phyloP scores from a whole-genome alignment of 1,284 basidiomycete genomes.

The Naganishia sp. region DNA sequence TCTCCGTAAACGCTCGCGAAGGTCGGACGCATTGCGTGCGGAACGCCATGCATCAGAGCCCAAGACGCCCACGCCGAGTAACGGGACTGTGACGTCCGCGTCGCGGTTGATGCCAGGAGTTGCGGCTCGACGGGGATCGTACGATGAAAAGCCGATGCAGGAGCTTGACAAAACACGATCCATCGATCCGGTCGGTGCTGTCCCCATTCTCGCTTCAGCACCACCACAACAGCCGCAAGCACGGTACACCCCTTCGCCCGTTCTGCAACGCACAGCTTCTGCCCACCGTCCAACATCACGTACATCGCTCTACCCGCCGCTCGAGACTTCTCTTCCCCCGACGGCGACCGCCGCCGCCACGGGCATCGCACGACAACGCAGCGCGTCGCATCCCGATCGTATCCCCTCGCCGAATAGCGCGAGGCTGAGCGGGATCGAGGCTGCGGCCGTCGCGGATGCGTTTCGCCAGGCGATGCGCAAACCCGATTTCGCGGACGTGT shows the following conservation, averaged over 20 bases:
- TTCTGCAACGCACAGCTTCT: background rate
- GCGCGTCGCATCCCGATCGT: conserved; percentile 10
- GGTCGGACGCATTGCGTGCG: background rate
- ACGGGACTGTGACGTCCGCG: background rate
- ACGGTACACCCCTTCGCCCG: background rate
- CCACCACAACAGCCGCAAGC: background rate
- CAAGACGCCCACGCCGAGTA: background rate
- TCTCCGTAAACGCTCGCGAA: conserved; percentile 3
- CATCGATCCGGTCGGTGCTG: background rate
- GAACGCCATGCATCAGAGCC: too few relatives aligned
- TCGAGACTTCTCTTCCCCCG: background rate
- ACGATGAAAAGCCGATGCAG: conserved; percentile 12
- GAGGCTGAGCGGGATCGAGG: conserved; percentile 30
- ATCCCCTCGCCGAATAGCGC: conserved; percentile 11
- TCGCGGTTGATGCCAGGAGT: background rate
- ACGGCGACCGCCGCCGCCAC: background rate
- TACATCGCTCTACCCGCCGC: background rate
- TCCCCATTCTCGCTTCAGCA: conserved; percentile 3
- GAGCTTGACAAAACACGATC: background rate
- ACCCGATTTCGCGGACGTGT: conserved; percentile 27
- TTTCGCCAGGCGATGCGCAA: conserved; percentile 35
- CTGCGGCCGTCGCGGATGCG: conserved; percentile 32
- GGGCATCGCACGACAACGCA: conserved; percentile 1
- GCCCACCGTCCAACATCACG: conserved; percentile 1
- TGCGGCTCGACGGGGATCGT: conserved; percentile 1